A percentile compares a stretch with the other conserved stretches of the same genome.
Conservation (phyloP, 495 filamentous ascomycete genomes). For the Physcia stellaris region DNA sequence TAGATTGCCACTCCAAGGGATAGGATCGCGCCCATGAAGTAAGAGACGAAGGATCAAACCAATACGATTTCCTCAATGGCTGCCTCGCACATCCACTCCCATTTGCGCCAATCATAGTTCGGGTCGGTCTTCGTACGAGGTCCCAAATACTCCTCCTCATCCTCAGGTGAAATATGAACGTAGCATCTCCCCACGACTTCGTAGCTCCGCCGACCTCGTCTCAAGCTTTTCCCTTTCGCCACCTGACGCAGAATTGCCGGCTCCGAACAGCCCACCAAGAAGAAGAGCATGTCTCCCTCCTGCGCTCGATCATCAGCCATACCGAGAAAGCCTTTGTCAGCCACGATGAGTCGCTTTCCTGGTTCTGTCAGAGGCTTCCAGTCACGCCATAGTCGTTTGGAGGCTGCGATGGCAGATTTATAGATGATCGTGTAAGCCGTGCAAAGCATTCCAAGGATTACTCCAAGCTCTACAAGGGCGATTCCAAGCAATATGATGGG, state of each 20-base stretch:
- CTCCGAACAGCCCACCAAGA: slow-evolving; percentile 1
- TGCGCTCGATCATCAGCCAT: slow-evolving; percentile 1
- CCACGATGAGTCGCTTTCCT: background rate
- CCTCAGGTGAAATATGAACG: background rate
- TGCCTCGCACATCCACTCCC: no score
- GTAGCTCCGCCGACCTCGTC: background rate
- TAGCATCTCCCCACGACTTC: background rate
- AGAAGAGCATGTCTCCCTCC: slow-evolving; percentile 1
- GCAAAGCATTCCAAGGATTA: background rate
- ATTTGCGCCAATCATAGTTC: no score
- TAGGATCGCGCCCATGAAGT: no score
- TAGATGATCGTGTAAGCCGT: no score
- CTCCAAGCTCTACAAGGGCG: background rate
- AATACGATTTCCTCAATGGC: no score
- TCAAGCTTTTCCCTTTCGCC: background rate
- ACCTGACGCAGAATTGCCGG: slow-evolving; percentile 2
- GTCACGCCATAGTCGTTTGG: no score
- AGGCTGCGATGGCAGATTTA: no score
- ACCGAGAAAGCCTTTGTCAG: slow-evolving; percentile 2
- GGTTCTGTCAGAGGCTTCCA: background rate
- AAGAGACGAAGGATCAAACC: no score
- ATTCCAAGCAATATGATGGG: background rate
- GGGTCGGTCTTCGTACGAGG: no score
- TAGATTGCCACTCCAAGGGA: no score
- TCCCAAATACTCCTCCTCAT: slow-evolving; percentile 2